Evolutionary conservation across 139 green algal species (phyloP), one percentile per base, ranked within the genome.

Genomic region (Prasinococcaceae sp.): DNA sequence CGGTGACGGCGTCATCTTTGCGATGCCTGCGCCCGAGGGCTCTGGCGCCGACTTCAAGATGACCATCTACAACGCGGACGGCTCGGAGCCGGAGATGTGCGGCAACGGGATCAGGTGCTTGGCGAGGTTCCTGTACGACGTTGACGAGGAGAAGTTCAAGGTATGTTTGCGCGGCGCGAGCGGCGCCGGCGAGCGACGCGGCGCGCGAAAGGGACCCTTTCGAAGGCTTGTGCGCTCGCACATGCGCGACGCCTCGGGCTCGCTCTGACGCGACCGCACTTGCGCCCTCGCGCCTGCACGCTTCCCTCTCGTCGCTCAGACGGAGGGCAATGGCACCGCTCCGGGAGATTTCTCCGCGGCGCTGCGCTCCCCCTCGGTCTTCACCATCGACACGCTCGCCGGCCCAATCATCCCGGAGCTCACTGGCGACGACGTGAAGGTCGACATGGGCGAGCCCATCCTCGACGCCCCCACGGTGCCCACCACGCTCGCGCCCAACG

Each of bases 51-150:
- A 96, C 59, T 84, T 93, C 50, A 75, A 74, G 14, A 98, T 98
- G 90, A 76, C 88, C 42, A 96, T 98, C 48, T 95, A 83, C 77
- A 98, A 98, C 77, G 82, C 63, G 0, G 90, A 98, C 54, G 90
- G 90, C 46, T 84, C 61, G 20, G 90, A 98, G 78, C 90, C 90
- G 3, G 89, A 98, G 73, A 99, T 99, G 92, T 99, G 92, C 70
- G 92, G 92, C 53, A 99, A 99, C 58, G 92, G 92, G 55, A 97
- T 99, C 47, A 75, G 92, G 14, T 98, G 62, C 38, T 33, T 65
- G 53, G 57, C 62, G 6, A 33, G 23, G 6, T 70, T 10, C 42
- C 14, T 25, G 12, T 50, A 61, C 41, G 40, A 61, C 20, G 47
- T 33, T 19, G 61, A 66, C 23, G 14, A 59, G 8, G 50, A 66